Evolutionary conservation across 208 protist genomes (phyloP).

Genomic region (Cochliopodium minus): DNA sequence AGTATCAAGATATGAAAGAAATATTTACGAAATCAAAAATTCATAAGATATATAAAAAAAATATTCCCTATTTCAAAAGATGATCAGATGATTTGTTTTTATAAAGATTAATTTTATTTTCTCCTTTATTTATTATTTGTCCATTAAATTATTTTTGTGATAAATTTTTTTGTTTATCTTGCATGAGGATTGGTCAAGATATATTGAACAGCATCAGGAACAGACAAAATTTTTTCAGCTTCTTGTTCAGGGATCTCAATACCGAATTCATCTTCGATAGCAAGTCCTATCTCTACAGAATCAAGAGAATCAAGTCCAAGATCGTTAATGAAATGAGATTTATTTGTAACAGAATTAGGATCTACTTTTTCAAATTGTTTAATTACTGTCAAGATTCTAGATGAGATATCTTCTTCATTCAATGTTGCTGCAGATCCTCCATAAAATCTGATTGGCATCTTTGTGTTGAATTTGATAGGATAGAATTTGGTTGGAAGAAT

Average conservation of each 20-base stretch:
- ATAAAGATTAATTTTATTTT: too few relatives aligned
- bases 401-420: conserved; percentile 70
- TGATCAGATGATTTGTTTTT: too few relatives aligned
- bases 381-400: conserved; percentile 72
- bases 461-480: too few relatives aligned
- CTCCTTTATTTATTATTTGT: too few relatives aligned
- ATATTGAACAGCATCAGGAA: conserved; percentile 71
- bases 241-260: conserved; percentile 85
- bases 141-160: too few relatives aligned
- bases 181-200: conserved; percentile 76
- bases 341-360: conserved; percentile 60
- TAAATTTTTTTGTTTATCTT: conserved; percentile 69
- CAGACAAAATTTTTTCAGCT: conserved; percentile 75
- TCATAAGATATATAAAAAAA: too few relatives aligned
- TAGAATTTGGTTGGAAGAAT: too few relatives aligned
- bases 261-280: conserved; percentile 79
- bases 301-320: conserved; percentile 80
- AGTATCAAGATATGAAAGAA: too few relatives aligned
- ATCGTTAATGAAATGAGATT: conserved; percentile 79
- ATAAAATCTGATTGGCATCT: too few relatives aligned
- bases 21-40: too few relatives aligned
- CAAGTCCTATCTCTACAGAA: conserved; percentile 77
- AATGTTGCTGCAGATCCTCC: too few relatives aligned
- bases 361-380: conserved; percentile 86
- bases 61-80: too few relatives aligned